phyloP scores from a whole-genome alignment of 306 rosid genomes.

The Macrotyloma uniflorum region DNA sequence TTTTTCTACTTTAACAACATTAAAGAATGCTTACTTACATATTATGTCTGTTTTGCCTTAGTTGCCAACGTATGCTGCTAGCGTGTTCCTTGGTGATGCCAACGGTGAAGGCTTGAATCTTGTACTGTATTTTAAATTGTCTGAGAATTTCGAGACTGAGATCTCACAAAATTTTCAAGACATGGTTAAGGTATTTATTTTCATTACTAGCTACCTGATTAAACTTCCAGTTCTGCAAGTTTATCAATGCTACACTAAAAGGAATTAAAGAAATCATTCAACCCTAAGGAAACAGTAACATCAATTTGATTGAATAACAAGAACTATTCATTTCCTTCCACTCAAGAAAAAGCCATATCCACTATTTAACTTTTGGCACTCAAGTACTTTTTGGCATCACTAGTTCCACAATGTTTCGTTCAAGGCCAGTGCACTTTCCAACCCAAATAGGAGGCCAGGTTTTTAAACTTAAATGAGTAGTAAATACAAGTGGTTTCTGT shows the following conservation, averaged over 20 bases:
- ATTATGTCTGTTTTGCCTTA: slow-evolving; percentile 37
- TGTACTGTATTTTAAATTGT: slow-evolving; percentile 76
- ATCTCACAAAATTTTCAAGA: slow-evolving; percentile 62
- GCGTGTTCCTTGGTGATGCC: slow-evolving; percentile 74
- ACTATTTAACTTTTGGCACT: not conserved
- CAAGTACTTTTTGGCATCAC: not conserved
- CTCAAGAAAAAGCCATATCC: not conserved
- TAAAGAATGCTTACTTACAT: not conserved
- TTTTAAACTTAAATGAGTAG: not conserved
- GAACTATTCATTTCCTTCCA: not conserved
- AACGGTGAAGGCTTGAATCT: slow-evolving; percentile 95
- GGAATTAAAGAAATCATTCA: slow-evolving; percentile 4
- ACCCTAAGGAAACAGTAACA: too few species aligned
- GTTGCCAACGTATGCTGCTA: slow-evolving; percentile 87
- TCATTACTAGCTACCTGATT: not conserved
- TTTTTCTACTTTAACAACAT: slow-evolving; percentile 7
- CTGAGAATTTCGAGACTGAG: slow-evolving; percentile 67
- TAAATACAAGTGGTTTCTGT: not conserved
- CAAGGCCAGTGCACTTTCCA: not conserved
- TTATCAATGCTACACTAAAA: not conserved
- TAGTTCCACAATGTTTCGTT: not conserved
- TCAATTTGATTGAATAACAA: not conserved
- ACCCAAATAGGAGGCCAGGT: not conserved
- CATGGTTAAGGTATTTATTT: slow-evolving; percentile 59
- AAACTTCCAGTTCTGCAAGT: not conserved